Evolutionary conservation across 2,329 filamentous ascomycete species (phyloP).

Genomic region (Colletotrichum acutatum): DNA sequence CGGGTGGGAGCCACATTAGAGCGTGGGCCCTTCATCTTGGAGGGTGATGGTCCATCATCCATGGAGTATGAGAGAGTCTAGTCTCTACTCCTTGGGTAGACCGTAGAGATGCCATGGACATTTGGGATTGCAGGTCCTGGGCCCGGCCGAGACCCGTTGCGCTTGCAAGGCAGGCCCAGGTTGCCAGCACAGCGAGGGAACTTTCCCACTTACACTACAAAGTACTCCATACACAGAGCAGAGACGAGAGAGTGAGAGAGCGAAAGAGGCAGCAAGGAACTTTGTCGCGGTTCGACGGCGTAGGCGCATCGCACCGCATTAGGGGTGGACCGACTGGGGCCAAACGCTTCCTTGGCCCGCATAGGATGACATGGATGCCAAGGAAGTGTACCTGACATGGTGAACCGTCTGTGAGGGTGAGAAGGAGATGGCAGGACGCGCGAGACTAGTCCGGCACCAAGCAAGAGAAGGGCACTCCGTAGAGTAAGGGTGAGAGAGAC

Average conservation of each 20-base stretch:
- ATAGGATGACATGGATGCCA: constrained; percentile 17
- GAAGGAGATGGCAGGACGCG: not conserved
- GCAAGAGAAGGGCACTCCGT: not conserved
- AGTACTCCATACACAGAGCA: not conserved
- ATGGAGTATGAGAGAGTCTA: not conserved
- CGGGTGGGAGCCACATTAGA: constrained; percentile 12
- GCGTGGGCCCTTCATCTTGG: constrained; percentile 34
- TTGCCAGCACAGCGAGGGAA: not conserved
- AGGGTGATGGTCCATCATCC: not conserved
- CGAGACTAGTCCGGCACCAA: not conserved
- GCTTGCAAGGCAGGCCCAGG: not conserved
- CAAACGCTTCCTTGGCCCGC: constrained; percentile 31
- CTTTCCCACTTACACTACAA: no score
- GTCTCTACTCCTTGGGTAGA: no score
- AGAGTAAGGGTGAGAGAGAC: not conserved
- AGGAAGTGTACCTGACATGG: not conserved
- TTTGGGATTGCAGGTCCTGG: constrained; percentile 28
- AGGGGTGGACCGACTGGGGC: constrained; percentile 23
- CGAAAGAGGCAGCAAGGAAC: not conserved
- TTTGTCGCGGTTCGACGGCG: constrained; percentile 1
- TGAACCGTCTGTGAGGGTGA: not conserved
- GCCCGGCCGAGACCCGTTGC: constrained; percentile 26
- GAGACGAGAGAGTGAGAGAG: not conserved
- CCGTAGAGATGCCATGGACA: constrained; percentile 7
- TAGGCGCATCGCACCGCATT: constrained; percentile 26